Evolutionary conservation across 1,139 yeast genomes (phyloP), one percentile per base, ranked within the genome.

Genomic region (Pichia sp.): DNA sequence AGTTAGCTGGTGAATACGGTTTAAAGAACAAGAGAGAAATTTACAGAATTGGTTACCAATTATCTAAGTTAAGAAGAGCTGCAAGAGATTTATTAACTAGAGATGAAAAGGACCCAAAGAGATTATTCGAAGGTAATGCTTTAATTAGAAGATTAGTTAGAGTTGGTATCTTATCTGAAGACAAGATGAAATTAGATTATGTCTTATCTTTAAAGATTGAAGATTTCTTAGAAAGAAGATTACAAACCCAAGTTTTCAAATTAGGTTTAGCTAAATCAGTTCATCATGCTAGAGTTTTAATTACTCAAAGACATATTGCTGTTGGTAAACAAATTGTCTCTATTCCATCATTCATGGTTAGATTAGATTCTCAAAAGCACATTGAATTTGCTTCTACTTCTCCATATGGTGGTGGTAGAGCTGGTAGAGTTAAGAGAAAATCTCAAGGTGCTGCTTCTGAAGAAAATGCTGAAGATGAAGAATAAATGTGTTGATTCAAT

Each of bases 321-420:
- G 99, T 92, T 72, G 99, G 99, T 78, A 92, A 92, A 86, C 99
- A 92, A 80, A 81, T 89, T 64, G 99, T 92, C 74, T 86, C 83
- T 79, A 86, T 92, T 62, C 97, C 99, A 75, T 90, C 97, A 60
- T 92, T 92, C 92, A 86, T 90, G 82, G 99, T 92, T 60, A 94
- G 99, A 82, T 85, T 92, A 73, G 99, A 92, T 78, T 90, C 98
- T 62, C 98, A 92, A 79, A 92, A 92, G 87, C 98, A 94, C 89
- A 89, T 92, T 76, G 98, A 92, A 82, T 92, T 92, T 66, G 95
- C 98, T 66, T 84, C 90, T 71, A 87, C 87, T 73, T 92, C 98
- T 61, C 98, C 99, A 74, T 92, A 87, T 87, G 98, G 98, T 73
- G 98, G 98, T 79, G 98, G 97, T 65, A 92, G 98, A 80, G 94